Base-by-base conservation (phyloP, 2,329 filamentous ascomycete genomes). In the Fusarium stilboides region DNA sequence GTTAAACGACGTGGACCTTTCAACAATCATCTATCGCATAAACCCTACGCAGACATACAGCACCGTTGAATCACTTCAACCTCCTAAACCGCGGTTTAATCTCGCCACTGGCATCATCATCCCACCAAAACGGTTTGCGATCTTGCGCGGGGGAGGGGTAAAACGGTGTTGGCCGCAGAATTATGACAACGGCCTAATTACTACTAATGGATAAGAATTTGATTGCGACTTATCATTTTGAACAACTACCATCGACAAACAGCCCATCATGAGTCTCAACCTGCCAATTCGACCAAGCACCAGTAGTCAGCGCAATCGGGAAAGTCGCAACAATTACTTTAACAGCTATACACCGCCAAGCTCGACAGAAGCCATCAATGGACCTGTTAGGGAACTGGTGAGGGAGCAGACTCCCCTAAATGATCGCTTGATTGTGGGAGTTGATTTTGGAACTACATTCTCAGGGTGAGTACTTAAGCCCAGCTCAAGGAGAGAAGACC, bases 401-500 rank as follows among this genome's bases (percentile, higher is more conserved):
- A 80, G 84, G 72, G 87, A 88, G 71, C 81, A 84, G 58, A 79
- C 83, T 31, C 81, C 85, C 13, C 76, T 84, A 46, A 85, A 81
- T 68, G 91, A 93, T 75, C 85, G 90, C 56, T 80, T 94, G 70
- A 92, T 94, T 71, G 91, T 94, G 34, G 92, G 92, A 9, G 88
- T 94, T 9, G 92, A 94, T 77, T 94, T 94, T 81, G 92, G 92
- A 15, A 94, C 92, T n/a, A 94, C 92, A 3, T 94, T 93, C 76
- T 93, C 90, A 43, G 92, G 91, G 88, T 91, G 80, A 82, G 87
- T 84, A 55, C 36, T 10, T 39, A 28, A 15, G 15, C 5, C 8
- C 6, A 40, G 2, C 8, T 40, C 10, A 4, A 17, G 1, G 13
- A 37, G 15, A 34, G n/a, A 17, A 40, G 37, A 53, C 54, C 62